phyloP scores from a whole-genome alignment of 2,329 filamentous ascomycete genomes.

The Cladosporium velox region DNA sequence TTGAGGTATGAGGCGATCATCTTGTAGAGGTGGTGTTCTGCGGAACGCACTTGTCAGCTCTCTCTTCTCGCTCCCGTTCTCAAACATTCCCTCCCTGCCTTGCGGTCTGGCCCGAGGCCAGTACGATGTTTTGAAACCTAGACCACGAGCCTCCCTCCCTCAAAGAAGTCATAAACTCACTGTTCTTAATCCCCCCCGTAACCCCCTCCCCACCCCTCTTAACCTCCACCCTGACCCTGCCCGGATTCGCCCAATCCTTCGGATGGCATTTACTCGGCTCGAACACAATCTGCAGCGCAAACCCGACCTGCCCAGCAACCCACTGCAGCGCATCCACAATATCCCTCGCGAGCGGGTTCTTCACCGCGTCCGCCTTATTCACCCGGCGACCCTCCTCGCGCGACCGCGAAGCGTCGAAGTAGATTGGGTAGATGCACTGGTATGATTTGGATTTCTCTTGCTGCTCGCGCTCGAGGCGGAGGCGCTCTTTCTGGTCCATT shows the following conservation, averaged over 20 bases:
- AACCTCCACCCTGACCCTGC: slow-evolving; percentile 78
- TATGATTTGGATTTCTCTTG: slow-evolving; percentile 68
- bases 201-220: slow-evolving; percentile 59
- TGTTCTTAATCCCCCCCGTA: slow-evolving; percentile 62
- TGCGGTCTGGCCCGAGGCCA: too few relatives aligned
- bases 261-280: slow-evolving; percentile 92
- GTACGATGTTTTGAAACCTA: too few relatives aligned
- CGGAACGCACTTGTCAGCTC: slow-evolving; percentile 30
- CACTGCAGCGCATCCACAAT: slow-evolving; percentile 82
- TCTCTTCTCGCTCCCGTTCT: too few relatives aligned
- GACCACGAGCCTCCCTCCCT: too few relatives aligned
- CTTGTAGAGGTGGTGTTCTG: slow-evolving; percentile 84
- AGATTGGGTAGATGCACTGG: slow-evolving; percentile 91
- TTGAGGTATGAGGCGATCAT: slow-evolving; percentile 76
- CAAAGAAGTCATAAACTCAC: slow-evolving; percentile 43
- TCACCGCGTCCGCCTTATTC: slow-evolving; percentile 67
- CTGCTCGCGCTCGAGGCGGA: slow-evolving; percentile 45
- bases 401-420: slow-evolving; percentile 79
- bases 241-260: slow-evolving; percentile 97
- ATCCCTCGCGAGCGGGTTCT: slow-evolving; percentile 83
- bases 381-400: slow-evolving; percentile 83
- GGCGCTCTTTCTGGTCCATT: slow-evolving; percentile 35
- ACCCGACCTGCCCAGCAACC: slow-evolving; percentile 45
- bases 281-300: slow-evolving; percentile 67
- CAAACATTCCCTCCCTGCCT: not conserved